phyloP scores from a whole-genome alignment of 495 filamentous ascomycete genomes.

The Xylaria curta region DNA sequence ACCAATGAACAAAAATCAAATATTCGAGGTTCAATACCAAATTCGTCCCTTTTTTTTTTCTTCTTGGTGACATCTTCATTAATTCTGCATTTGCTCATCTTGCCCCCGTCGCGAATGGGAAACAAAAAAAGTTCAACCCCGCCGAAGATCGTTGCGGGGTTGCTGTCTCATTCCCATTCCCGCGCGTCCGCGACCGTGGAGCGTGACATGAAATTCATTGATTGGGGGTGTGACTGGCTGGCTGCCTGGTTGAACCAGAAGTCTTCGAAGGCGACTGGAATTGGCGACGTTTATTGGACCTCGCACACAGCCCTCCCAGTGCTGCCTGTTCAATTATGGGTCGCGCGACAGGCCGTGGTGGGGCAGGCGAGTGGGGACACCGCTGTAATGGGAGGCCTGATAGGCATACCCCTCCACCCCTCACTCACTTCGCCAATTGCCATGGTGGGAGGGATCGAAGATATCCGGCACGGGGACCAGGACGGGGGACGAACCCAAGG shows the following conservation, averaged over 20 bases:
- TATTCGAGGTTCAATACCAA: neutral
- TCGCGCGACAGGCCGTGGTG: neutral
- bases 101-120: slow-evolving; percentile 6
- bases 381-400: neutral
- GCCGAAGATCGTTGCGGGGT: slow-evolving; percentile 25
- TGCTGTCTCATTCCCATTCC: neutral
- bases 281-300: slow-evolving; percentile 21
- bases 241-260: slow-evolving; percentile 13
- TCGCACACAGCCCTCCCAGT: slow-evolving; percentile 3
- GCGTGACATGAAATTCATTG: slow-evolving; percentile 1
- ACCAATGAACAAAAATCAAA: slow-evolving; percentile 13
- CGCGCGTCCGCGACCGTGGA: neutral
- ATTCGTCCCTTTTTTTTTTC: neutral
- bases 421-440: neutral
- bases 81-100: neutral
- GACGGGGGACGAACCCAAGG: slow-evolving; percentile 6
- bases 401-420: neutral
- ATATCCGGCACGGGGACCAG: neutral
- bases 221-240: slow-evolving; percentile 14
- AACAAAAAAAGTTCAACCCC: slow-evolving; percentile 18
- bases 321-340: slow-evolving; percentile 19
- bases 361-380: neutral
- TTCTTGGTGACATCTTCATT: slow-evolving; percentile 1
- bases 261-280: slow-evolving; percentile 3
- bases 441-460: neutral